Percentiles rank a stretch among this genome's conserved stretches.
Conservation (phyloP, 2,329 filamentous ascomycete species). For the Aspergillus latus region DNA sequence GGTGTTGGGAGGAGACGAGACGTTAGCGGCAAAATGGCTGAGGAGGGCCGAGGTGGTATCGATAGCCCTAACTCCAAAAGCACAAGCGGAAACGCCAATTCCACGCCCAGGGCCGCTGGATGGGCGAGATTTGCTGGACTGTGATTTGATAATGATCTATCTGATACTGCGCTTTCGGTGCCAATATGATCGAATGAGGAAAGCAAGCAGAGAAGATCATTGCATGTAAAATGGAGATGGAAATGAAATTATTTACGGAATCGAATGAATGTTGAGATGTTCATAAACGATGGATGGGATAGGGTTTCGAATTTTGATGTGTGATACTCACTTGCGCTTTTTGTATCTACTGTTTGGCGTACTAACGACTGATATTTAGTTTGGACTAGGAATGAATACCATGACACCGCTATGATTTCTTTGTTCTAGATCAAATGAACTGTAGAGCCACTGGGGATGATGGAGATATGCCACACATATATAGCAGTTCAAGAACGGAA, state of each 20-base stretch:
- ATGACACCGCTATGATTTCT: background rate
- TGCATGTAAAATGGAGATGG: background rate
- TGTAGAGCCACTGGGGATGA: background rate
- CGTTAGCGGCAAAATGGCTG: slow-evolving; percentile 49
- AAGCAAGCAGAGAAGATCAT: background rate
- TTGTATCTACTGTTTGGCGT: slow-evolving; percentile 13
- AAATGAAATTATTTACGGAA: slow-evolving; percentile 1
- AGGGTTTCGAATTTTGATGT: background rate
- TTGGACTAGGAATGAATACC: slow-evolving; percentile 7
- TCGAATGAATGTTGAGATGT: slow-evolving; percentile 1
- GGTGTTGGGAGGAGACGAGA: slow-evolving; percentile 49
- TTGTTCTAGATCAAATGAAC: background rate
- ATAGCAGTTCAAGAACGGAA: background rate
- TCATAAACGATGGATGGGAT: slow-evolving; percentile 1
- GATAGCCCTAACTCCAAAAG: slow-evolving; percentile 13
- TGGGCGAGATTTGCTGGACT: slow-evolving; percentile 50
- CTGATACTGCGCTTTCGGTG: too few species aligned
- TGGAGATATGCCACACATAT: background rate
- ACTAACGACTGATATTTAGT: slow-evolving; percentile 12
- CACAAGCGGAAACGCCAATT: slow-evolving; percentile 7
- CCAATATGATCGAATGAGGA: background rate
- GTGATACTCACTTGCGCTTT: slow-evolving; percentile 14
- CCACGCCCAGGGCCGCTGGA: slow-evolving; percentile 39
- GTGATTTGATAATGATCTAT: slow-evolving; percentile 23
- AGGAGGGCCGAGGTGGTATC: slow-evolving; percentile 44